These are phyloP conservation scores for Euphorbia corollata DNA, from an alignment of 441 rosid species.

Conservation along the genomic window DNA sequence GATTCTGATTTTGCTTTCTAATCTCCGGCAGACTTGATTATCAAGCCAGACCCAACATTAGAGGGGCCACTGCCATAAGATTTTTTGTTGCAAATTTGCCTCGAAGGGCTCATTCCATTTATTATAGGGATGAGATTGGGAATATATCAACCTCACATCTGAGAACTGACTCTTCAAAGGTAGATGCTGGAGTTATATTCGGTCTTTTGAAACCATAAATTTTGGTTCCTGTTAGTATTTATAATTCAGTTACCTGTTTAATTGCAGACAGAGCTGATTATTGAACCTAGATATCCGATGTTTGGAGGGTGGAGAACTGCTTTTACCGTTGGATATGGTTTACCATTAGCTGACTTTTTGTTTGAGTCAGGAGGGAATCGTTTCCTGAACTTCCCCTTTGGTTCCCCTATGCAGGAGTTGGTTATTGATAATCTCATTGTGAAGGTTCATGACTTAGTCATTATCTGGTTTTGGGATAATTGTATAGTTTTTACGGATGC, in stretches of 20 bases:
- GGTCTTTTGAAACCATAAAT: not conserved
- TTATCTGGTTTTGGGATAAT: not conserved
- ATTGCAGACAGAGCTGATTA: constrained; percentile 70
- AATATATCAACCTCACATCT: constrained; percentile 89
- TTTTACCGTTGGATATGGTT: constrained; percentile 86
- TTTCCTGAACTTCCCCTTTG: constrained; percentile 62
- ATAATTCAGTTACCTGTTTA: constrained; percentile 24
- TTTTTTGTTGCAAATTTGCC: constrained; percentile 77
- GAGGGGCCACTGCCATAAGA: constrained; percentile 66
- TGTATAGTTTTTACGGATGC: not conserved
- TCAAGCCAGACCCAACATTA: constrained; percentile 60
- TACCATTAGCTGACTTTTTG: constrained; percentile 77
- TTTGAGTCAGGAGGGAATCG: constrained; percentile 70
- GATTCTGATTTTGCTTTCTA: constrained; percentile 19
- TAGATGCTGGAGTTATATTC: constrained; percentile 19
- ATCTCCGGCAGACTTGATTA: constrained; percentile 62
- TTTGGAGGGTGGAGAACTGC: constrained; percentile 96
- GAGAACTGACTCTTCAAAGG: constrained; percentile 78
- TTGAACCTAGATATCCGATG: constrained; percentile 91
- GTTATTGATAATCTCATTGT: constrained; percentile 63
- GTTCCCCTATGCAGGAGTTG: constrained; percentile 65
- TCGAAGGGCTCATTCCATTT: constrained; percentile 84
- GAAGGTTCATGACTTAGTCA: constrained; percentile 47
- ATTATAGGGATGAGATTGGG: constrained; percentile 91
- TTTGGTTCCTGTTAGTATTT: not conserved